Percentiles rank a stretch among this genome's conserved stretches.
Conservation (phyloP, 1,139 yeast genomes). For the Hansenula sp. region DNA sequence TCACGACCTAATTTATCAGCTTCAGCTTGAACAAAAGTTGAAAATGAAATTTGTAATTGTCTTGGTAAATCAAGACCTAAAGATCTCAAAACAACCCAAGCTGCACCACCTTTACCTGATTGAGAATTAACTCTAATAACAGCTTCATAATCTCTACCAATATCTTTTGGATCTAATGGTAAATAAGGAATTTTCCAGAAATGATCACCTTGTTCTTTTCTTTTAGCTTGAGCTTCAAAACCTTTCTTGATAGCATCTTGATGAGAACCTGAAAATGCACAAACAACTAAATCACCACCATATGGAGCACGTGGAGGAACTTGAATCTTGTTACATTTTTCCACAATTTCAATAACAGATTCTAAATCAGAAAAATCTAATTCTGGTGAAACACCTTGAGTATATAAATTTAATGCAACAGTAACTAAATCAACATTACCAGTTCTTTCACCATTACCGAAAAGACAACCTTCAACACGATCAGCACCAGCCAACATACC, state of each 20-base stretch:
- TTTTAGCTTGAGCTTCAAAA: slow-evolving; percentile 55
- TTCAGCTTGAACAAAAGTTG: slow-evolving; percentile 71
- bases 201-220: slow-evolving; percentile 39
- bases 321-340: slow-evolving; percentile 92
- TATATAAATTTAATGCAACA: slow-evolving; percentile 85
- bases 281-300: slow-evolving; percentile 93
- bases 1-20: slow-evolving; percentile 88
- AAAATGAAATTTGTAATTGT: slow-evolving; percentile 84
- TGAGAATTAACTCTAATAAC: slow-evolving; percentile 97
- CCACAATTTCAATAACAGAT: slow-evolving; percentile 80
- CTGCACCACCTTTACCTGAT: slow-evolving; percentile 98
- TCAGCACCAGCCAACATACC: slow-evolving; percentile 96
- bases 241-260: slow-evolving; percentile 99
- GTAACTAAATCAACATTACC: slow-evolving; percentile 97
- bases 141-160: slow-evolving; percentile 96
- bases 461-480: slow-evolving; percentile 95
- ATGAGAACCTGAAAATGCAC: slow-evolving; percentile 95
- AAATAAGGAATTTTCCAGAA: slow-evolving; percentile 89
- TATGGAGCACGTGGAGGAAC: slow-evolving; percentile 93
- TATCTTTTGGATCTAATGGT: slow-evolving; percentile 94
- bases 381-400: slow-evolving; percentile 86
- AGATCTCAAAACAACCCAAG: slow-evolving; percentile 89
- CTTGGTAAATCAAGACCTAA: slow-evolving; percentile 92
- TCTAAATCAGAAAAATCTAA: slow-evolving; percentile 84
- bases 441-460: slow-evolving; percentile 98